These are phyloP conservation scores for Pelargonium nanum DNA, from an alignment of 345 rosid species.

Conservation along the genomic window DNA sequence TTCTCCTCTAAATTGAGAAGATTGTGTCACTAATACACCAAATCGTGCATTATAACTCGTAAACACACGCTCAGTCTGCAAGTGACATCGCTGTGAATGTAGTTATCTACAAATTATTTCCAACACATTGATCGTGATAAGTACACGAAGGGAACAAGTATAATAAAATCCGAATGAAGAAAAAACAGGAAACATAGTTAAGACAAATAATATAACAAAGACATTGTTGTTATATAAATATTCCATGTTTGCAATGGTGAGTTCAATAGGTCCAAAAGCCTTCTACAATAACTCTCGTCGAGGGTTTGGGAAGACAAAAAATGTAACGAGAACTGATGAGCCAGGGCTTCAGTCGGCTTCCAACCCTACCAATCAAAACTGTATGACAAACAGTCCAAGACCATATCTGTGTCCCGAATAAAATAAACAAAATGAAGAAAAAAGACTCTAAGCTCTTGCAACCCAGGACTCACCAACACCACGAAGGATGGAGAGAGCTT, in stretches of 20 bases:
- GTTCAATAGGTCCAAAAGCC: slow-evolving; percentile 12
- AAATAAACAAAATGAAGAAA: background rate
- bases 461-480: slow-evolving; percentile 14
- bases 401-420: slow-evolving; percentile 9
- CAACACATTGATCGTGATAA: no score
- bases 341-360: slow-evolving; percentile 32
- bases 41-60: no score
- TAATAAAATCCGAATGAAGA: no score
- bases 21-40: no score
- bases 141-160: no score
- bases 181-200: no score
- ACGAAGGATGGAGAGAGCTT: slow-evolving; percentile 6
- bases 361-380: slow-evolving; percentile 23
- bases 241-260: slow-evolving; percentile 1
- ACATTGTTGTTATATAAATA: background rate
- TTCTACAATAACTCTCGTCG: slow-evolving; percentile 8
- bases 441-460: slow-evolving; percentile 17
- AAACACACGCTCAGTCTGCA: no score
- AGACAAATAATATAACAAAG: no score
- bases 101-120: no score
- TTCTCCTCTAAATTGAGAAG: no score
- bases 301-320: background rate
- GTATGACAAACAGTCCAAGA: slow-evolving; percentile 7
- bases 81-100: no score
- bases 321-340: slow-evolving; percentile 21